Conservation (phyloP, 306 rosid species). For the Lablab purpureus region DNA sequence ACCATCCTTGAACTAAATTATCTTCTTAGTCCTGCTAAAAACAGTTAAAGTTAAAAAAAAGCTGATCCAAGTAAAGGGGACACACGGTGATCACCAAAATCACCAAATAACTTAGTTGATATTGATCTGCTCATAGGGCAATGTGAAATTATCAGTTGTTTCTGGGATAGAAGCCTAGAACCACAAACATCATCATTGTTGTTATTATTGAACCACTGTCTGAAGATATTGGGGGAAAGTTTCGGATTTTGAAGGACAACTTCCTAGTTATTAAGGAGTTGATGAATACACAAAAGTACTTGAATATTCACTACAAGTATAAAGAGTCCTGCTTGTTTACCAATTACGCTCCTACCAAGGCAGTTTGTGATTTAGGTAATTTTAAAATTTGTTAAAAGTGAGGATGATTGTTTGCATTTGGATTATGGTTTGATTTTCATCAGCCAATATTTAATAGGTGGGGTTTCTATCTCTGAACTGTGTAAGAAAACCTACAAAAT, state of each 20-base stretch:
- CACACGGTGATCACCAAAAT: neutral
- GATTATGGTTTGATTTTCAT: conserved; percentile 9
- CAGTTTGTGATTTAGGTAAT: neutral
- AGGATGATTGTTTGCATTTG: conserved; percentile 1
- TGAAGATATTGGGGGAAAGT: neutral
- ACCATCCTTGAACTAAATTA: neutral
- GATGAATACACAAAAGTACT: neutral
- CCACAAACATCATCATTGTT: neutral
- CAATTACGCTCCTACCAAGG: conserved; percentile 7
- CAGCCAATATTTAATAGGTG: neutral
- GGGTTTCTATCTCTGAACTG: neutral
- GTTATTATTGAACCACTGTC: neutral
- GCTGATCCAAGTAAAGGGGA: neutral
- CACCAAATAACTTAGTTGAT: neutral
- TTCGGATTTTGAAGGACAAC: neutral
- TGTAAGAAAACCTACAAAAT: conserved; percentile 26
- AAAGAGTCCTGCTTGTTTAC: neutral
- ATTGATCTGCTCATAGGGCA: neutral
- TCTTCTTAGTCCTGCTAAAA: conserved; percentile 2
- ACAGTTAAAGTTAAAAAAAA: conserved; percentile 3
- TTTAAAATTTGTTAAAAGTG: conserved; percentile 20
- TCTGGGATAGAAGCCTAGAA: neutral
- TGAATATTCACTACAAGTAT: neutral
- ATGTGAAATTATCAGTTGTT: neutral
- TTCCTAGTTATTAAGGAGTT: neutral